Percentiles rank a stretch among this genome's conserved stretches.
Conservation (phyloP, 805 yeast genomes). For the Metschnikowia anglica region DNA sequence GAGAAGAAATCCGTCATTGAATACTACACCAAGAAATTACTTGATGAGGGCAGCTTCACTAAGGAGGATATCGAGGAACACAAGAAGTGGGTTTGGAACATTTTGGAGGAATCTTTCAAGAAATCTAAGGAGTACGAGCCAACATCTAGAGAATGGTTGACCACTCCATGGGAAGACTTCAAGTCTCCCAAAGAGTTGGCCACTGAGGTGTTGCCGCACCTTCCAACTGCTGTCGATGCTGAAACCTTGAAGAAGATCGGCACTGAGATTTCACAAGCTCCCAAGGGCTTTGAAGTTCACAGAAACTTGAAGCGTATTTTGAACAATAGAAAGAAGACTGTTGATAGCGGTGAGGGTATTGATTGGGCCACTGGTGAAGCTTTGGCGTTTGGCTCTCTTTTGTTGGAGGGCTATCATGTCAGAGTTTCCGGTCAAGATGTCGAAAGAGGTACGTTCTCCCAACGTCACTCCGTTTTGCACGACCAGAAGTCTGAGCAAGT, state of each 20-base stretch:
- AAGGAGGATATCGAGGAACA: constrained; percentile 90
- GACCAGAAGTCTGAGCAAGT: constrained; percentile 86
- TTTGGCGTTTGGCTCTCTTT: constrained; percentile 90
- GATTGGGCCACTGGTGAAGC: constrained; percentile 99
- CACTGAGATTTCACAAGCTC: constrained; percentile 73
- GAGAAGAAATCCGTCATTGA: constrained; percentile 87
- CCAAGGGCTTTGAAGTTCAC: constrained; percentile 85
- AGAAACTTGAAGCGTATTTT: constrained; percentile 94
- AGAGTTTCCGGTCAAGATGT: constrained; percentile 99
- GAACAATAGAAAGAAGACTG: constrained; percentile 79
- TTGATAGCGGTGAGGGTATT: constrained; percentile 86
- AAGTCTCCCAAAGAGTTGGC: constrained; percentile 97
- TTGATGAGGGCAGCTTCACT: constrained; percentile 86
- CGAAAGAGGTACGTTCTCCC: constrained; percentile 99
- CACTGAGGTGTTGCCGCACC: constrained; percentile 90
- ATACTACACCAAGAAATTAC: constrained; percentile 73
- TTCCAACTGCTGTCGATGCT: constrained; percentile 88
- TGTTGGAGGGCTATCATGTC: constrained; percentile 90
- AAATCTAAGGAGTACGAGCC: constrained; percentile 90
- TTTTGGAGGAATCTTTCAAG: constrained; percentile 84
- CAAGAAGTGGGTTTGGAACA: constrained; percentile 96
- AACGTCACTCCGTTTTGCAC: constrained; percentile 97
- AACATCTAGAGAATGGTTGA: constrained; percentile 93
- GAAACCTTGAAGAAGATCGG: constrained; percentile 76
- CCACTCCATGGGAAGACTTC: constrained; percentile 98